A percentile compares a stretch with the other conserved stretches of the same genome.
These are phyloP conservation scores for Serpula lacrymans DNA, from an alignment of 768 basidiomycete genomes.

Conservation along the genomic window DNA sequence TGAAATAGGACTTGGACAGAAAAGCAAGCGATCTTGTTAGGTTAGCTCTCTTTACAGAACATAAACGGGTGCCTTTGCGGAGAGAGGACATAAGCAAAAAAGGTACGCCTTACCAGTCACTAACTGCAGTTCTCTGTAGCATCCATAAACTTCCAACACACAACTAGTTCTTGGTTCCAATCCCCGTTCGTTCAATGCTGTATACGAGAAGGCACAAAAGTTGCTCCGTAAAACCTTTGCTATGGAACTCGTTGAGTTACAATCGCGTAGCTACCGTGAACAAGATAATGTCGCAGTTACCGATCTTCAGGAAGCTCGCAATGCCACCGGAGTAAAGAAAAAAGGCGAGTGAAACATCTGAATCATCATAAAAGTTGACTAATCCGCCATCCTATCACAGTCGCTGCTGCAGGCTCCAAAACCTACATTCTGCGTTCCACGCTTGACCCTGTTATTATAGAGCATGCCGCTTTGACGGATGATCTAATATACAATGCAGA, in stretches of 20 bases:
- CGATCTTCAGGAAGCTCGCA: slow-evolving; percentile 43
- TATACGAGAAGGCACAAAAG: slow-evolving; percentile 62
- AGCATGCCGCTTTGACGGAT: slow-evolving; percentile 52
- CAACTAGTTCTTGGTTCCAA: slow-evolving; percentile 44
- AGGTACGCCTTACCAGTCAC: slow-evolving; percentile 37
- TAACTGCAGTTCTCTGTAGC: neutral
- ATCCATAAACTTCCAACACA: slow-evolving; percentile 5
- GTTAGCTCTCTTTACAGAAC: slow-evolving; percentile 78
- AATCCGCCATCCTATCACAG: slow-evolving; percentile 27
- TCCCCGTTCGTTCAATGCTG: slow-evolving; percentile 58
- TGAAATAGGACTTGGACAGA: slow-evolving; percentile 53
- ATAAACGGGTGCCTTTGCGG: slow-evolving; percentile 59
- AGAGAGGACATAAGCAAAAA: slow-evolving; percentile 89
- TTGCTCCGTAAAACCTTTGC: slow-evolving; percentile 67
- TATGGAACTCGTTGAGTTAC: slow-evolving; percentile 82
- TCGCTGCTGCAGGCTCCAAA: slow-evolving; percentile 60
- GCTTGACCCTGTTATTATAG: slow-evolving; percentile 60
- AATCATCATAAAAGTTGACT: neutral
- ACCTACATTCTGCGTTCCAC: slow-evolving; percentile 81
- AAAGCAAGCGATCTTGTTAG: slow-evolving; percentile 74
- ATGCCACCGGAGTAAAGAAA: slow-evolving; percentile 60
- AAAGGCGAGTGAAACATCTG: slow-evolving; percentile 43
- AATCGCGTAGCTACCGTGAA: slow-evolving; percentile 47
- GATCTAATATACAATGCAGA: slow-evolving; percentile 38
- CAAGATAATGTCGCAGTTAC: slow-evolving; percentile 33